Evolutionary conservation across 306 rosid genomes (phyloP), one percentile per base, ranked within the genome.

Genomic region (Pterocarpus santalinus): DNA sequence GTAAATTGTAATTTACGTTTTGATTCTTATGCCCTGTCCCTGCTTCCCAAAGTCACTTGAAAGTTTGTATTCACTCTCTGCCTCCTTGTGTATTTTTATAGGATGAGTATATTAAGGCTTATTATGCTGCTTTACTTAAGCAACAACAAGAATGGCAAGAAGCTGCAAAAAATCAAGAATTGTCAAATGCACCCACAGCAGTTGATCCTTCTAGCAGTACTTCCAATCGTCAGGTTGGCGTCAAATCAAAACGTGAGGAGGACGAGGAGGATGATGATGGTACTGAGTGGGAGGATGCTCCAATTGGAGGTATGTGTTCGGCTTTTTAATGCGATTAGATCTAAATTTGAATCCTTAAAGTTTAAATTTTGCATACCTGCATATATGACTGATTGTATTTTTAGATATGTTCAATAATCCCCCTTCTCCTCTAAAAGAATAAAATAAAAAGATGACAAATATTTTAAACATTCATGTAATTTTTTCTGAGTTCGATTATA

Each of bases 91-190:
- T 78, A 15, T 55, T n/a, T 30, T 69, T 73, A 34, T 75, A 92
- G 97, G 94, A 90, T 82, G 97, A 90, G 83, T 90, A 87, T 81
- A 81, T 83, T 12, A 90, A 90, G 82, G 97, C 95, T 68, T 92
- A 92, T 77, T 92, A 89, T 65, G 97, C 93, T 53, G 94, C 94
- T 76, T 66, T 92, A 51, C 81, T 87, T 46, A 73, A 88, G 82
- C 83, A 88, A 84, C 94, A 92, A 46, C 81, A 88, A 83, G 92
- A 90, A 82, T 14, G 80, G 65, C 30, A 55, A 55, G 87, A 90
- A 78, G 87, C 90, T 44, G 89, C 88, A 2, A 82, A 80, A 72
- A 77, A 66, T 35, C 86, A 62, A 34, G 89, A 69, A 61, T 15
- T 32, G 13, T 65, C 95, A 79, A 67, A 58, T 55, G 15, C 82